Evolutionary conservation across 2,329 filamentous ascomycete species (phyloP).

Genomic region (Mycocentrospora acerina): DNA sequence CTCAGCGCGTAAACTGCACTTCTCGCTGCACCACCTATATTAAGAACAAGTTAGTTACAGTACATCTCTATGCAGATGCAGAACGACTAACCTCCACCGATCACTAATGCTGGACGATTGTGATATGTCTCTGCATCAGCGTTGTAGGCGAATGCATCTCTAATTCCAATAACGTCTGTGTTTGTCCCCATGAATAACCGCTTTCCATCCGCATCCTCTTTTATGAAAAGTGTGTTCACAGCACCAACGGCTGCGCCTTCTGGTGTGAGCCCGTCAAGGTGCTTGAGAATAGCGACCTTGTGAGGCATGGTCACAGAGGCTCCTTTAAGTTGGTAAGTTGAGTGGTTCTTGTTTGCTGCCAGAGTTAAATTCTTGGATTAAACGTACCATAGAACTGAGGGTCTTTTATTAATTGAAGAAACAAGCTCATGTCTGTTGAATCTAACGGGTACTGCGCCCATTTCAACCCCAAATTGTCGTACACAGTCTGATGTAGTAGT

Average conservation of each 20-base stretch:
- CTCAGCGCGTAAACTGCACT: slow-evolving; percentile 75
- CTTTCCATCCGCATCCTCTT: slow-evolving; percentile 50
- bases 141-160: slow-evolving; percentile 64
- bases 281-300: slow-evolving; percentile 73
- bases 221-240: slow-evolving; percentile 76
- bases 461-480: slow-evolving; percentile 51
- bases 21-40: slow-evolving; percentile 63
- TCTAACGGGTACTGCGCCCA: slow-evolving; percentile 56
- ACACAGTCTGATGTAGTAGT: slow-evolving; percentile 57
- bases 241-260: slow-evolving; percentile 74
- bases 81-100: slow-evolving; percentile 63
- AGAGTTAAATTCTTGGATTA: too few species aligned
- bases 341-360: not conserved
- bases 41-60: too few species aligned
- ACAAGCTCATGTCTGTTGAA: slow-evolving; percentile 47
- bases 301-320: slow-evolving; percentile 81
- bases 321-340: slow-evolving; percentile 45
- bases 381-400: slow-evolving; percentile 62
- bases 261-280: slow-evolving; percentile 72
- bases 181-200: slow-evolving; percentile 70
- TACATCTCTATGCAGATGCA: too few species aligned
- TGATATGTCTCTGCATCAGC: slow-evolving; percentile 53
- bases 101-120: slow-evolving; percentile 66
- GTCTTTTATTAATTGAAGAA: slow-evolving; percentile 54
- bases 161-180: slow-evolving; percentile 77